These are phyloP conservation scores for Murraya koenigii DNA, from an alignment of 345 rosid species.

Conservation along the genomic window DNA sequence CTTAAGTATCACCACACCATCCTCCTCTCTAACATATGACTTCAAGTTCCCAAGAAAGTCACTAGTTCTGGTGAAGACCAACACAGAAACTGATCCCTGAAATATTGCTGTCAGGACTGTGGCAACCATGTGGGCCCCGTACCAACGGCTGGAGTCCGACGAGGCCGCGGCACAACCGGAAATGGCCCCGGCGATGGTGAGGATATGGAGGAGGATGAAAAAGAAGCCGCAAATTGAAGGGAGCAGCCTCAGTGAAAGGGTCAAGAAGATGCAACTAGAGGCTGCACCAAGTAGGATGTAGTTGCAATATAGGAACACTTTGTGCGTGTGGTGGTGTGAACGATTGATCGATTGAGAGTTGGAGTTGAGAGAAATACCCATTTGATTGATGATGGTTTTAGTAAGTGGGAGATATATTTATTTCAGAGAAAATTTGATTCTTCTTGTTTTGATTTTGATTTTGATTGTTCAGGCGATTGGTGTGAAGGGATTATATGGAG, in stretches of 20 bases:
- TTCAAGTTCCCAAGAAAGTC: slow-evolving; percentile 62
- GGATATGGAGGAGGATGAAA: slow-evolving; percentile 50
- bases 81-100: slow-evolving; percentile 83
- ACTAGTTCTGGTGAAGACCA: slow-evolving; percentile 69
- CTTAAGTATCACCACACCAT: slow-evolving; percentile 71
- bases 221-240: slow-evolving; percentile 77
- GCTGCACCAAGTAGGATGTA: slow-evolving; percentile 89
- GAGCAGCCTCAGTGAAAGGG: slow-evolving; percentile 78
- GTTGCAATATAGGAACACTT: slow-evolving; percentile 73
- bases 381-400: not conserved
- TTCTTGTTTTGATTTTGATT: not conserved
- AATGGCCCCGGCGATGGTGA: slow-evolving; percentile 62
- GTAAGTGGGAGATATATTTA: not conserved
- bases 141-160: slow-evolving; percentile 56
- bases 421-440: not conserved
- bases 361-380: slow-evolving; percentile 28
- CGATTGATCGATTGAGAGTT: slow-evolving; percentile 19
- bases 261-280: slow-evolving; percentile 84
- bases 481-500: not conserved
- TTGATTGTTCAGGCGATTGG: not conserved
- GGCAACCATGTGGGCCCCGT: slow-evolving; percentile 80
- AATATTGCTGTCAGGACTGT: slow-evolving; percentile 83
- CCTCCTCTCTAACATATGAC: slow-evolving; percentile 85
- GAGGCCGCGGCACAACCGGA: slow-evolving; percentile 76
- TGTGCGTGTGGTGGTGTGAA: slow-evolving; percentile 61